A percentile compares a stretch with the other conserved stretches of the same genome.
Conservation (phyloP, 805 yeast genomes). For the Candida morakotiae region DNA sequence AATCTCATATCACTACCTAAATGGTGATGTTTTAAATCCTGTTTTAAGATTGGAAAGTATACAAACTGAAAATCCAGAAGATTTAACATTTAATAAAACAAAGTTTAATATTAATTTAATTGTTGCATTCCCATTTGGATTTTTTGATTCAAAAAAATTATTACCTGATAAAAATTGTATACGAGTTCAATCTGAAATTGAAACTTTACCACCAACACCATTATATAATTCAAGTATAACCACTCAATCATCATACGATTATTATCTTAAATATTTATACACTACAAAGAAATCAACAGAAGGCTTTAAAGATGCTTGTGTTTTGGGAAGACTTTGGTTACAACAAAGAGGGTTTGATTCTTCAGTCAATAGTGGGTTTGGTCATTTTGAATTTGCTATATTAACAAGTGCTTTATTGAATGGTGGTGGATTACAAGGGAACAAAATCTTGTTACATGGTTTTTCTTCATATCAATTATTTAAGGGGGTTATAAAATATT, state of each 20-base stretch:
- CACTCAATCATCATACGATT: slow-evolving; percentile 62
- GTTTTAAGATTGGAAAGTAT: slow-evolving; percentile 60
- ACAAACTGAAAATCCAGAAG: slow-evolving; percentile 44
- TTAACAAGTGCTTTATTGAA: slow-evolving; percentile 76
- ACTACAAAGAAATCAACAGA: slow-evolving; percentile 72
- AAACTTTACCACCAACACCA: slow-evolving; percentile 70
- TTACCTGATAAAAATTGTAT: slow-evolving; percentile 79
- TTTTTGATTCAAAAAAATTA: slow-evolving; percentile 73
- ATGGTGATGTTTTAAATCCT: slow-evolving; percentile 78
- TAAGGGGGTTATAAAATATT: slow-evolving; percentile 77
- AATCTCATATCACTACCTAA: slow-evolving; percentile 58
- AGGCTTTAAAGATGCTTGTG: slow-evolving; percentile 81
- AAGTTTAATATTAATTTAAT: slow-evolving; percentile 69
- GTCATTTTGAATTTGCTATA: slow-evolving; percentile 83
- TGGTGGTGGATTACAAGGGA: slow-evolving; percentile 78
- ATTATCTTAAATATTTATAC: slow-evolving; percentile 72
- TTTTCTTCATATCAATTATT: slow-evolving; percentile 91
- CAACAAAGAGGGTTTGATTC: slow-evolving; percentile 80
- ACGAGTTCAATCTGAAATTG: slow-evolving; percentile 52
- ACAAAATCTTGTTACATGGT: slow-evolving; percentile 76
- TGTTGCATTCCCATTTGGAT: slow-evolving; percentile 65
- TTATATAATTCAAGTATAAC: slow-evolving; percentile 79
- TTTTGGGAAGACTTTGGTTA: slow-evolving; percentile 86
- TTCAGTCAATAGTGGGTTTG: slow-evolving; percentile 69
- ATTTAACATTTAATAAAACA: slow-evolving; percentile 57